Percentiles rank a stretch among this genome's conserved stretches.
Evolutionary conservation across 805 yeast species (phyloP).

Genomic region (Candida khao-thaluensis): DNA sequence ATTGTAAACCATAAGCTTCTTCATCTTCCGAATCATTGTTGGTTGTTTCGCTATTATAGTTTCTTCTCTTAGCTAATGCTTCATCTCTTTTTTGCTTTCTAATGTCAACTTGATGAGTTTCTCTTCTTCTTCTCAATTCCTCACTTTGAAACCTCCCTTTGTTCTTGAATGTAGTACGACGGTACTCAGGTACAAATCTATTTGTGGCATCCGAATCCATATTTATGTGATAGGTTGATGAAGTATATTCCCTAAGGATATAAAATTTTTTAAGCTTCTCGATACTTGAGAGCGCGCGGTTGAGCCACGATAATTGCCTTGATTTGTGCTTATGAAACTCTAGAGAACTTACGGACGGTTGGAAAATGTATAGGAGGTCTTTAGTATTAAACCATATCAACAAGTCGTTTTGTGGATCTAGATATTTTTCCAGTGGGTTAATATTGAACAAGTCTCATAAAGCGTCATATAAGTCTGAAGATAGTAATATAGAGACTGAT

Average conservation of each 20-base stretch:
- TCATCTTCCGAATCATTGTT: constrained; percentile 45
- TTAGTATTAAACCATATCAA: neutral
- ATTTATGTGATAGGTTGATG: neutral
- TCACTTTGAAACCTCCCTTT: constrained; percentile 91
- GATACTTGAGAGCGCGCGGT: constrained; percentile 7
- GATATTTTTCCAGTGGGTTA: neutral
- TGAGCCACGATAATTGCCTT: neutral
- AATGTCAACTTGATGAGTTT: constrained; percentile 93
- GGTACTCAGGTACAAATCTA: constrained; percentile 94
- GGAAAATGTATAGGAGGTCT: neutral
- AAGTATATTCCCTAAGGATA: constrained; percentile 6
- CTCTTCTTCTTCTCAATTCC: constrained; percentile 96
- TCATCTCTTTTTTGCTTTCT: constrained; percentile 97
- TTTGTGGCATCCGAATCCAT: constrained; percentile 78
- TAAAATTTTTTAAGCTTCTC: constrained; percentile 6
- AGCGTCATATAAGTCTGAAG: constrained; percentile 17
- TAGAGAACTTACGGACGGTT: neutral
- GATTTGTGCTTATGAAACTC: neutral
- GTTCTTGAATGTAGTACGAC: constrained; percentile 94
- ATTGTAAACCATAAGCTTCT: constrained; percentile 31
- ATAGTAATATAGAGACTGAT: constrained; percentile 40
- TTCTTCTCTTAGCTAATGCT: constrained; percentile 89
- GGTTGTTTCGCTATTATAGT: constrained; percentile 45
- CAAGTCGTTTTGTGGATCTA: neutral
- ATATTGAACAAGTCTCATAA: constrained; percentile 4